Base-by-base conservation (phyloP, 1,284 basidiomycete species). In the Ustilago xerochloae region DNA sequence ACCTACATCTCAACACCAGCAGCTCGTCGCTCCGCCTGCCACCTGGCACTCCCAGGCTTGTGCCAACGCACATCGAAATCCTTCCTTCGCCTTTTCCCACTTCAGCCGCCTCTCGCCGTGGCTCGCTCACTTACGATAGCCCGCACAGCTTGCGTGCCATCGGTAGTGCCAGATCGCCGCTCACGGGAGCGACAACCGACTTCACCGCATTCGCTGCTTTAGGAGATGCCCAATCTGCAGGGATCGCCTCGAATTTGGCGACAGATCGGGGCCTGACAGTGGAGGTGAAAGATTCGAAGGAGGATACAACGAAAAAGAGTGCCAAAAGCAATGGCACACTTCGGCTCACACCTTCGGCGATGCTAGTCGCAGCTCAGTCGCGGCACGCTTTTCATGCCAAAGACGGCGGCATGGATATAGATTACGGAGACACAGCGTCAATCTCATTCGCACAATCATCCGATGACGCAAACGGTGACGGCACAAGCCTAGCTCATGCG, bases 11-110 rank as follows among this genome's bases (percentile, higher is more conserved):
- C 32, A 74, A 75, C 51, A 51, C 67, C 7, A 61, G 62, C 66
- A 70, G 45, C 61, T 59, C 58, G 7, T 74, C 66, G 1, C 41
- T 68, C 13, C 62, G 59, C 15, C 55, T 61, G 15, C 52, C 65
- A 8, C 78, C 78, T 6, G 78, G 78, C 7, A 80, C 78, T 3
- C 78, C 78, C 1, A 64, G 74, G n/a, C 63, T 80, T 12, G 58
- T 69, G 15, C 78, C 78, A 0, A 73, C 78, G 22, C 67, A 76
- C 38, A 55, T 80, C 16, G 73, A 76, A 48, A 54, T 78, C 24
- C 43, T 71, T 15, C 78, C 78, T 0, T 80, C 78, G n/a, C 78
- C 78, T 20, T 68, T 77, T n/a, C 76, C 70, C 4, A 71, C 74
- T 2, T 56, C 71, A 10, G 49, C 65, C 0, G 47, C 61, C 5